These are phyloP conservation scores for Evernia prunastri DNA, from an alignment of 495 filamentous ascomycete species.

Conservation along the genomic window DNA sequence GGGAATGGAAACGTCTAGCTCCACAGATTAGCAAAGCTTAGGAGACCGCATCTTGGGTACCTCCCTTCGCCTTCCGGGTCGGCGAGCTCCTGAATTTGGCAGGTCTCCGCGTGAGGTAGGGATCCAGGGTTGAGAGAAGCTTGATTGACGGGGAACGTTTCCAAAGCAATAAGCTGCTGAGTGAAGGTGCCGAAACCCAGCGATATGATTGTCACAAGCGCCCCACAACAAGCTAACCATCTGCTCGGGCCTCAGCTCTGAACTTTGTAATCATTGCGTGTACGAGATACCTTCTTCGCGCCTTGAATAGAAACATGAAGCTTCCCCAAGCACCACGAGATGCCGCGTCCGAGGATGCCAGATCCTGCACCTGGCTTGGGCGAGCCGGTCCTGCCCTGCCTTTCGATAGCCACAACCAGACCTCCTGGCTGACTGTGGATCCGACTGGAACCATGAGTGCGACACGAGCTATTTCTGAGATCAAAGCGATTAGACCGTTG, in stretches of 20 bases:
- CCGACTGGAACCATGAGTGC: conserved; percentile 13
- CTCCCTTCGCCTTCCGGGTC: too few relatives aligned
- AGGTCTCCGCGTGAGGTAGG: not conserved
- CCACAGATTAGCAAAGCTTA: too few relatives aligned
- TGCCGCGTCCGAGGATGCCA: conserved; percentile 39
- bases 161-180: conserved; percentile 36
- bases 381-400: not conserved
- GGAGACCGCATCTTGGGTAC: too few relatives aligned
- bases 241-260: too few relatives aligned
- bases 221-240: conserved; percentile 38
- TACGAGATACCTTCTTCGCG: not conserved
- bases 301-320: conserved; percentile 30
- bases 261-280: too few relatives aligned
- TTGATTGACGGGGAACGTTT: not conserved
- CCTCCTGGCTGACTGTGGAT: conserved; percentile 14
- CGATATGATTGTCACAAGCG: conserved; percentile 34
- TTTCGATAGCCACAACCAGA: conserved; percentile 12
- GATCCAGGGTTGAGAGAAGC: not conserved
- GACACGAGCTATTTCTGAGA: not conserved
- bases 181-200: conserved; percentile 41
- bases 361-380: conserved; percentile 32
- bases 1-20: conserved; percentile 16
- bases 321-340: conserved; percentile 36
- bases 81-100: too few relatives aligned
- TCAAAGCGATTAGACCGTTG: conserved; percentile 12